Evolutionary conservation across 108 stramenopile species (phyloP).

Genomic region (Nitzschia palea): DNA sequence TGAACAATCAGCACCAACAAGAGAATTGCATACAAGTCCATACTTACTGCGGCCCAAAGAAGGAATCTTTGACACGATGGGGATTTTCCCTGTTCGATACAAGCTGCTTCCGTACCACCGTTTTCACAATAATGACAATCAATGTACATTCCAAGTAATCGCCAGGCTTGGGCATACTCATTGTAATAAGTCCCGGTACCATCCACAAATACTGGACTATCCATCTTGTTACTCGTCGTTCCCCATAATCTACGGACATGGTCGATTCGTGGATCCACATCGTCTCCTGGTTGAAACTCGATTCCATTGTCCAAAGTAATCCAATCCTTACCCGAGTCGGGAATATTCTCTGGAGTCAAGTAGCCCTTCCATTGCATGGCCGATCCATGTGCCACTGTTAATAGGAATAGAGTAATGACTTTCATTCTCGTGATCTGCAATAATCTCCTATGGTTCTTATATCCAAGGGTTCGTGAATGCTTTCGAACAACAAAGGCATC

Average conservation of each 20-base stretch:
- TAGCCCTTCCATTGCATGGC: background rate
- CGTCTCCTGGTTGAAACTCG: constrained; percentile 22
- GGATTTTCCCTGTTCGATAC: constrained; percentile 18
- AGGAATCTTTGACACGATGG: constrained; percentile 47
- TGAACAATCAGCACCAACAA: too few species aligned
- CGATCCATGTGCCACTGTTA: background rate
- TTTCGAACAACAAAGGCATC: too few species aligned
- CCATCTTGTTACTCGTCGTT: background rate
- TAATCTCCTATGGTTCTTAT: too few species aligned
- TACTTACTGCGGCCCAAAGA: constrained; percentile 51
- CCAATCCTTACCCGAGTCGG: constrained; percentile 29
- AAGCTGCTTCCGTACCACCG: constrained; percentile 6
- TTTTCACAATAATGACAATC: constrained; percentile 40
- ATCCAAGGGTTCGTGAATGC: too few species aligned
- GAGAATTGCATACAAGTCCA: background rate
- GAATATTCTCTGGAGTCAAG: constrained; percentile 8
- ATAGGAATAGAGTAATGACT: background rate
- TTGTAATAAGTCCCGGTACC: constrained; percentile 42
- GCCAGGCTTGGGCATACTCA: constrained; percentile 52
- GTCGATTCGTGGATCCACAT: constrained; percentile 11
- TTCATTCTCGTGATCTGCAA: background rate
- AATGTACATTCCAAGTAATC: constrained; percentile 52
- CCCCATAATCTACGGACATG: constrained; percentile 18
- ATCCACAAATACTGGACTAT: constrained; percentile 24
- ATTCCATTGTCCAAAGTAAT: constrained; percentile 18